Conservation (phyloP, 1,284 basidiomycete species). For the Sanghuangporus sanghuang region DNA sequence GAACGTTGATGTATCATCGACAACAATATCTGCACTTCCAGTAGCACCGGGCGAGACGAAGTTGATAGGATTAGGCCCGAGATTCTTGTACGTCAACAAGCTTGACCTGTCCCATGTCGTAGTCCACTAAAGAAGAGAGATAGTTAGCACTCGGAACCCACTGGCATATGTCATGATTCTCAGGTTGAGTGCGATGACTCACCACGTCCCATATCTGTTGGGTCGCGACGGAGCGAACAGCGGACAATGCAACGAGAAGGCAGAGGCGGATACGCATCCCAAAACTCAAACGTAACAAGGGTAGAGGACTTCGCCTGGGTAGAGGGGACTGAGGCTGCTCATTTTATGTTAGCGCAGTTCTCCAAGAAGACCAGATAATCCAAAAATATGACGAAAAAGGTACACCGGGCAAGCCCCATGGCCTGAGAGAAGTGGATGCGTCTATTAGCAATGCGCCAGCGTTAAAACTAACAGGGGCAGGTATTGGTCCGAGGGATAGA, state of each 20-base stretch:
- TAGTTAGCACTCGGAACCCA: background rate
- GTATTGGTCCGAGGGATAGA: background rate
- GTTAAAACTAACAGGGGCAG: background rate
- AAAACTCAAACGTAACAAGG: background rate
- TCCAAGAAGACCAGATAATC: background rate
- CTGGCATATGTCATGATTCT: background rate
- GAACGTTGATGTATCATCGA: conserved; percentile 37
- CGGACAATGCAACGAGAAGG: conserved; percentile 1
- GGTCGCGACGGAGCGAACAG: conserved; percentile 13
- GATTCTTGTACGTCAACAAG: conserved; percentile 43
- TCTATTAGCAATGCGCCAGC: background rate
- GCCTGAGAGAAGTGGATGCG: conserved; percentile 7
- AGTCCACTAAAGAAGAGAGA: conserved; percentile 42
- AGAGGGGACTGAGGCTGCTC: background rate
- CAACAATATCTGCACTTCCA: conserved; percentile 42
- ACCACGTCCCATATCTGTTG: conserved; percentile 33
- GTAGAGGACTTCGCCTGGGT: background rate
- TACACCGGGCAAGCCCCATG: background rate
- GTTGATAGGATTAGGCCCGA: conserved; percentile 43
- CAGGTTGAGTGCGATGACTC: conserved; percentile 14
- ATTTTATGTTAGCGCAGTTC: conserved; percentile 8
- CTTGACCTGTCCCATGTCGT: conserved; percentile 54
- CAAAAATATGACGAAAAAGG: background rate
- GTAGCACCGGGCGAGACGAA: conserved; percentile 42
- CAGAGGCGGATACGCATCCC: background rate